A percentile compares a stretch with the other conserved stretches of the same genome.
These are phyloP conservation scores for Lippia alba DNA, from an alignment of 305 asterid species.

Conservation along the genomic window DNA sequence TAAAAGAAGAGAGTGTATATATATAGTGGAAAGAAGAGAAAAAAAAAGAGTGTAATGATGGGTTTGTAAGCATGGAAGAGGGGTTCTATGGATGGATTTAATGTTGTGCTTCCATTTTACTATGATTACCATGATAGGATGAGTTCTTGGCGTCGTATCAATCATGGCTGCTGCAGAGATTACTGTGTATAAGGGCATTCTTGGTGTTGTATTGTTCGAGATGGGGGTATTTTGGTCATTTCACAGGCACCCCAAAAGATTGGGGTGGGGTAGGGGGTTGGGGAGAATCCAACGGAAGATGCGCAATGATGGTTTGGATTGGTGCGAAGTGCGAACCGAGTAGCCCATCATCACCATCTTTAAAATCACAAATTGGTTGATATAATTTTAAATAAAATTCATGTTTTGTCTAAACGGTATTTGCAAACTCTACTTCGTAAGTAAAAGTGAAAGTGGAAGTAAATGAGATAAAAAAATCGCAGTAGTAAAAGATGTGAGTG, in stretches of 20 bases:
- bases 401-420: no score
- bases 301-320: conserved; percentile 60
- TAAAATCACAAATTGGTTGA: no score
- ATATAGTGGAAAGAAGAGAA: conserved; percentile 35
- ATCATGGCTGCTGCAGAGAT: conserved; percentile 40
- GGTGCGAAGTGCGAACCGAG: conserved; percentile 34
- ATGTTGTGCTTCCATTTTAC: conserved; percentile 40
- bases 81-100: conserved; percentile 51
- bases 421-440: no score
- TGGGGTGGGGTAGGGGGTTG: conserved; percentile 35
- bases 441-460: no score
- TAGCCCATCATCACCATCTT: conserved; percentile 22
- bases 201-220: conserved; percentile 16
- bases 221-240: conserved; percentile 33
- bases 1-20: conserved; percentile 44
- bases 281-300: conserved; percentile 46
- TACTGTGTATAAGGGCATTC: conserved; percentile 26
- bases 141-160: conserved; percentile 54
- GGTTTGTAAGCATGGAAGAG: conserved; percentile 47
- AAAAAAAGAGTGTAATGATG: conserved; percentile 21
- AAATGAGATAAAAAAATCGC: no score
- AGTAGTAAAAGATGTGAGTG: no score
- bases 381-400: no score
- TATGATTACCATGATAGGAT: conserved; percentile 46
- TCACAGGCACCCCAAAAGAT: conserved; percentile 32